Evolutionary conservation across 2,329 filamentous ascomycete genomes (phyloP), one percentile per base, ranked within the genome.

Genomic region (Aspergillus fijiensis): DNA sequence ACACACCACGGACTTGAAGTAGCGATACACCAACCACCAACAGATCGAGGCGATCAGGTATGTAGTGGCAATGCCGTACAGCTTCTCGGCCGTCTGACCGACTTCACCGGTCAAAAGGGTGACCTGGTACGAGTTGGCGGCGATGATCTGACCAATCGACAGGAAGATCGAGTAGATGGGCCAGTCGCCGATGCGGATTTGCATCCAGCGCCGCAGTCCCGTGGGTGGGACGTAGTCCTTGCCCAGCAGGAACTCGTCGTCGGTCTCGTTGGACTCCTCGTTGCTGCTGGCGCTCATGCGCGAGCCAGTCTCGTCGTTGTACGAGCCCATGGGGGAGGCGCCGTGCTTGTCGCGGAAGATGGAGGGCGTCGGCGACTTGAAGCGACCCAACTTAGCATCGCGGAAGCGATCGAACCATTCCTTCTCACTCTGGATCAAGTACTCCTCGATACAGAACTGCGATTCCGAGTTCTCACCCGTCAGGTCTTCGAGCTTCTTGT

Each of bases 71-170:
- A 87, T 82, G 51, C 80, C 78, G 72, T 88, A 88, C 0, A 88
- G 76, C 67, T 85, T 84, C 39, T 75, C 71, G 4, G 85, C 83
- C 1, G 82, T 80, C 69, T 88, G 80, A 59, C 84, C 85, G 23
- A 85, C 79, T 64, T 85, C 81, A n/a, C 86, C 86, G 0, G 85
- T 86, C n/a, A 89, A 78, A n/a, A 89, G 79, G 1, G 85, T 87
- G 69, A 89, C 84, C 69, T 89, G 87, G 72, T 88, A 87, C 0
- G 84, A 87, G 72, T 87, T 87, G 59, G 85, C 83, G 1, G 86
- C 84, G 52, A 88, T 82, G 64, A 88, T 83, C 67, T 88, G 85
- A 25, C 84, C 83, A 48, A 87, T 77, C 7, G 84, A 84, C 19
- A 88, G 79, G 51, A 87, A 77, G 62, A 87, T 79, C 2, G 83